Percentiles rank a stretch among this genome's conserved stretches.
Conservation (phyloP, 352 stramenopile species). For the Pythium aristosporum region DNA sequence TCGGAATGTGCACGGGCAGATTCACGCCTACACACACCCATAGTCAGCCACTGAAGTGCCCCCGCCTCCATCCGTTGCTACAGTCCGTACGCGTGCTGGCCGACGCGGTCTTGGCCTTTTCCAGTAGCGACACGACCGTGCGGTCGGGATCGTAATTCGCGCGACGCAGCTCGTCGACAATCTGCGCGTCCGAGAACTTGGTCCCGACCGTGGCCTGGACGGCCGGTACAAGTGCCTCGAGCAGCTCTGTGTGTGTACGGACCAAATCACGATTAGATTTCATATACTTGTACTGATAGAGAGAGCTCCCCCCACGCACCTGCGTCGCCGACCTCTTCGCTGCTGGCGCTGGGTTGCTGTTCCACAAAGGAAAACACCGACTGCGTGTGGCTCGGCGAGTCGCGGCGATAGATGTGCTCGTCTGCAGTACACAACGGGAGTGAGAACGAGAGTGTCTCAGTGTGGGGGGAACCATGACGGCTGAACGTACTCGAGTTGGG, state of each 20-base stretch:
- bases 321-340: slow-evolving; percentile 35
- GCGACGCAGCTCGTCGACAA: slow-evolving; percentile 61
- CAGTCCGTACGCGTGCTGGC: slow-evolving; percentile 16
- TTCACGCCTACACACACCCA: slow-evolving; percentile 28
- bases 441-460: not conserved
- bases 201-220: slow-evolving; percentile 49
- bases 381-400: slow-evolving; percentile 72
- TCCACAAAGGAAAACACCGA: slow-evolving; percentile 84
- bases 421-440: slow-evolving; percentile 30
- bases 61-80: not conserved
- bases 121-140: slow-evolving; percentile 66
- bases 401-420: slow-evolving; percentile 80
- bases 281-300: not conserved
- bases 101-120: slow-evolving; percentile 60
- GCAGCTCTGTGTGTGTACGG: slow-evolving; percentile 35
- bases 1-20: slow-evolving; percentile 63
- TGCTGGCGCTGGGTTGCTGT: slow-evolving; percentile 36
- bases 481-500: slow-evolving; percentile 53
- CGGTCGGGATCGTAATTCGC: slow-evolving; percentile 83
- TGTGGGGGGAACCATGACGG: not conserved
- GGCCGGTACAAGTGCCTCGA: slow-evolving; percentile 56
- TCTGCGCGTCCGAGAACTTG: slow-evolving; percentile 57
- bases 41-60: not conserved
- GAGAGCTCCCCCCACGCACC: slow-evolving; percentile 23
- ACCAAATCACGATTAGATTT: not conserved